Evolutionary conservation across 176 grass and related monocot genomes (phyloP).

Genomic region (Alloteropsis semialata): DNA sequence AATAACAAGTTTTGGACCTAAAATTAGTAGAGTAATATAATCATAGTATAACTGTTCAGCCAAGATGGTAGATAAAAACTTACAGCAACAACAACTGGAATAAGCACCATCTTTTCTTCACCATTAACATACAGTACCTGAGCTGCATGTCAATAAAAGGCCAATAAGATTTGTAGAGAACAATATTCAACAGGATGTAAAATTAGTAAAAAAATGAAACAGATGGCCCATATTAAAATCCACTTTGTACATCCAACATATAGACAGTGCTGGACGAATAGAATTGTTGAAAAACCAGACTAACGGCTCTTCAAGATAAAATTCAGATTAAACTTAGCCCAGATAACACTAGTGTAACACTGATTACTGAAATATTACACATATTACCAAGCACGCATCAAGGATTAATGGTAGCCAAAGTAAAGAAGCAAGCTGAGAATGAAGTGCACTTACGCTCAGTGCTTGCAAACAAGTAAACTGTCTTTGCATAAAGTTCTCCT

Average conservation of each 20-base stretch:
- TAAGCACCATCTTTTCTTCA: slow-evolving; percentile 73
- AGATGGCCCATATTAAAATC: background rate
- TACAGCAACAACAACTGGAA: slow-evolving; percentile 77
- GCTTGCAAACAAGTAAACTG: slow-evolving; percentile 81
- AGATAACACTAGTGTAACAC: background rate
- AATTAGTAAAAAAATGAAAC: background rate
- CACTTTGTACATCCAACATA: background rate
- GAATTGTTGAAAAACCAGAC: slow-evolving; percentile 8
- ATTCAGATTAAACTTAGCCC: background rate
- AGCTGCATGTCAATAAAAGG: slow-evolving; percentile 49
- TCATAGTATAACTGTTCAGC: background rate
- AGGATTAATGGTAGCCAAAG: background rate
- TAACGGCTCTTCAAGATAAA: background rate
- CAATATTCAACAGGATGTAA: background rate
- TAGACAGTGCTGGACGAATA: background rate
- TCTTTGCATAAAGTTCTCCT: slow-evolving; percentile 73
- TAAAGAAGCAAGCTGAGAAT: background rate
- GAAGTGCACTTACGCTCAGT: slow-evolving; percentile 64
- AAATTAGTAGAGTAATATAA: background rate
- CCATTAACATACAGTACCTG: slow-evolving; percentile 67
- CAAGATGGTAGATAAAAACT: slow-evolving; percentile 40
- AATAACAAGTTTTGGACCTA: background rate
- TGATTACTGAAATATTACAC: background rate
- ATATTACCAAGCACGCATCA: background rate
- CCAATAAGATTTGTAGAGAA: background rate